Conservation (phyloP, 768 basidiomycete species). For the Hypsizygus marmoreus region DNA sequence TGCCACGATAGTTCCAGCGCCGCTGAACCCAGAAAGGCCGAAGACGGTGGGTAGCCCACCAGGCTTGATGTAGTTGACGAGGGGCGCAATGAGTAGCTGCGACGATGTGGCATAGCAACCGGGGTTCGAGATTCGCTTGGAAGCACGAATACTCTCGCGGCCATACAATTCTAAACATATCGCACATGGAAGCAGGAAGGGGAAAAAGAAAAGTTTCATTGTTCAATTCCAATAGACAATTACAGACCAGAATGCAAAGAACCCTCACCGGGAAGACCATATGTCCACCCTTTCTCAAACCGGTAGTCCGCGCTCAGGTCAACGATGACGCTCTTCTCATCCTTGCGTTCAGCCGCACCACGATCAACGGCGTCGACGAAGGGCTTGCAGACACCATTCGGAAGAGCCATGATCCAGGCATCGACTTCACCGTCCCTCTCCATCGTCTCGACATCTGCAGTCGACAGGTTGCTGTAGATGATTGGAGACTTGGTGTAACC, state of each 20-base stretch:
- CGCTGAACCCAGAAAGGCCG: slow-evolving; percentile 92
- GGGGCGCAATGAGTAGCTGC: slow-evolving; percentile 89
- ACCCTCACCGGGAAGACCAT: slow-evolving; percentile 96
- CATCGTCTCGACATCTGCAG: slow-evolving; percentile 81
- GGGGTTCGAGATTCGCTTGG: slow-evolving; percentile 93
- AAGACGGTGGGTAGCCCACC: slow-evolving; percentile 80
- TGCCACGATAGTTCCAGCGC: slow-evolving; percentile 85
- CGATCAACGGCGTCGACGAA: slow-evolving; percentile 94
- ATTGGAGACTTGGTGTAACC: slow-evolving; percentile 79
- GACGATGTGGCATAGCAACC: slow-evolving; percentile 96
- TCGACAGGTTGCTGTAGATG: slow-evolving; percentile 78
- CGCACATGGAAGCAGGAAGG: slow-evolving; percentile 21
- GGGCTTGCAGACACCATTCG: slow-evolving; percentile 96
- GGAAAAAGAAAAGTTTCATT: slow-evolving; percentile 32
- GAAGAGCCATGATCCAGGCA: slow-evolving; percentile 98
- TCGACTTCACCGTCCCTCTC: slow-evolving; percentile 90
- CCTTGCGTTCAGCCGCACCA: slow-evolving; percentile 58
- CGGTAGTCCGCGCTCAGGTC: slow-evolving; percentile 95
- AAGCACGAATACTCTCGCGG: slow-evolving; percentile 61
- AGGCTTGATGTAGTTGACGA: slow-evolving; percentile 69
- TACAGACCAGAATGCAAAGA: slow-evolving; percentile 38
- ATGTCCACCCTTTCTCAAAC: slow-evolving; percentile 94
- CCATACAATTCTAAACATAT: slow-evolving; percentile 77
- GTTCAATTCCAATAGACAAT: slow-evolving; percentile 23
- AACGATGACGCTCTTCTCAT: slow-evolving; percentile 74